Conservation (phyloP, 352 stramenopile genomes). For the Phytophthora palmivora region DNA sequence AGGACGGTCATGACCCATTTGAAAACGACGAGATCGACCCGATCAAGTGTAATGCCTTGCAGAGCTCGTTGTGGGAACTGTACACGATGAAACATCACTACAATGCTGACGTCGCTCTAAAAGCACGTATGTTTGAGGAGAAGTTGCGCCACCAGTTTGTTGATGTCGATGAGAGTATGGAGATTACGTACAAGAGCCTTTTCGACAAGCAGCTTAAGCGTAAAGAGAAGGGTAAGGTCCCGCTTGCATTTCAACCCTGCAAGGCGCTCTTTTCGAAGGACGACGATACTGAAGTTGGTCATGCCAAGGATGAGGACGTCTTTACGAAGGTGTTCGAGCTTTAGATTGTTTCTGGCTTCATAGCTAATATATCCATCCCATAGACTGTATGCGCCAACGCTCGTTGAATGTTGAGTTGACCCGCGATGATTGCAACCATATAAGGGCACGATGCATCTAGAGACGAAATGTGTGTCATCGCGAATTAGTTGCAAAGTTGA, state of each 20-base stretch:
- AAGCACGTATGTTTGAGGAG: slow-evolving; percentile 93
- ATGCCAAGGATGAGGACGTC: slow-evolving; percentile 42
- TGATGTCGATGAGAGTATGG: slow-evolving; percentile 74
- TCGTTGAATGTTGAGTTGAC: neutral
- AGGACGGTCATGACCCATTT: slow-evolving; percentile 86
- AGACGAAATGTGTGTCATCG: slow-evolving; percentile 5
- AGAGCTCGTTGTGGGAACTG: slow-evolving; percentile 97
- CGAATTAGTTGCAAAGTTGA: slow-evolving; percentile 9
- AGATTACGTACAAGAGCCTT: slow-evolving; percentile 83
- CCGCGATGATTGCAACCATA: neutral
- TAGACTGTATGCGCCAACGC: slow-evolving; percentile 24
- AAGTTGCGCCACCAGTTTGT: slow-evolving; percentile 83
- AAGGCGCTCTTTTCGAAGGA: slow-evolving; percentile 57
- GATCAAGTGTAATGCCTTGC: slow-evolving; percentile 79
- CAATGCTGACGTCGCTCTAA: slow-evolving; percentile 91
- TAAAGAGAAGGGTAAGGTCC: slow-evolving; percentile 80
- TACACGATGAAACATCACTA: slow-evolving; percentile 95
- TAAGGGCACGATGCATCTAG: neutral
- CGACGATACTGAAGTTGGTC: slow-evolving; percentile 15
- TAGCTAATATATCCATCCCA: slow-evolving; percentile 47
- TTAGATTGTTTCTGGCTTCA: slow-evolving; percentile 41
- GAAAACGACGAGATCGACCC: slow-evolving; percentile 74
- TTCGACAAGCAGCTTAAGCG: slow-evolving; percentile 87
- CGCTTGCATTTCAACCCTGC: slow-evolving; percentile 75
- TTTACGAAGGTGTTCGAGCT: slow-evolving; percentile 82